Evolutionary conservation across 2,329 filamentous ascomycete species (phyloP), one percentile per base, ranked within the genome.

Genomic region (Cordyceps farinosa): DNA sequence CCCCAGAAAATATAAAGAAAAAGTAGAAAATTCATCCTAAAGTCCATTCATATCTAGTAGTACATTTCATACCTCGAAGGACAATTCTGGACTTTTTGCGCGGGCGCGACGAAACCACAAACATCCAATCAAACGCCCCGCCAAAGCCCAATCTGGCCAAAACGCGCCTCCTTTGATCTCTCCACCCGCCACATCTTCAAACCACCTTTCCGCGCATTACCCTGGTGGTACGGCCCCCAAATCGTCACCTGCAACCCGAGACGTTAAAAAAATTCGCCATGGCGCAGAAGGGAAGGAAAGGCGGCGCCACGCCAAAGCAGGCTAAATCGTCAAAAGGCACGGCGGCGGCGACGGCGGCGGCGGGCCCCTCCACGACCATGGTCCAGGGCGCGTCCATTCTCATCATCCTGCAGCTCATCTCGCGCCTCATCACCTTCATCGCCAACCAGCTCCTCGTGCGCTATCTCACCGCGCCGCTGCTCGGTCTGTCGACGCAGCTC

Each of bases 361-460:
- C 38, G 11, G 27, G n/a, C 30, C 17, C 59, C n/a, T 32, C 50
- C 4, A 15, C 73, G 0, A 76, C 76, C 60, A 76, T 75, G 66
- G 83, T 91, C 59, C 85, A 87, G 65, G 92, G 91, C 62, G 92
- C 92, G 60, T 90, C 90, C 15, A 88, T 95, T 71, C 85, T 99
- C 68, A 96, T 99, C 72, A 79, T 91, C 58, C 87, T 97, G 51
- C 95, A 98, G 77, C 82, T 99, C 67, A 83, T 83, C 51, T 97
- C 94, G n/a, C 89, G 94, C 65, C 87, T 89, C 61, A 80, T 96
- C 67, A 98, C 94, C 30, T 99, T 99, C 77, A 77, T 89, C 68
- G 90, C 95, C 72, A 99, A 98, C 77, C 94, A 99, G 75, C 75
- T 96, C 44, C 85, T 99, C 36, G 84, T 99, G 8, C 91, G 94